Evolutionary conservation across 257 asterid species (phyloP), one percentile per base, ranked within the genome.

Genomic region (Solanum sitiens): DNA sequence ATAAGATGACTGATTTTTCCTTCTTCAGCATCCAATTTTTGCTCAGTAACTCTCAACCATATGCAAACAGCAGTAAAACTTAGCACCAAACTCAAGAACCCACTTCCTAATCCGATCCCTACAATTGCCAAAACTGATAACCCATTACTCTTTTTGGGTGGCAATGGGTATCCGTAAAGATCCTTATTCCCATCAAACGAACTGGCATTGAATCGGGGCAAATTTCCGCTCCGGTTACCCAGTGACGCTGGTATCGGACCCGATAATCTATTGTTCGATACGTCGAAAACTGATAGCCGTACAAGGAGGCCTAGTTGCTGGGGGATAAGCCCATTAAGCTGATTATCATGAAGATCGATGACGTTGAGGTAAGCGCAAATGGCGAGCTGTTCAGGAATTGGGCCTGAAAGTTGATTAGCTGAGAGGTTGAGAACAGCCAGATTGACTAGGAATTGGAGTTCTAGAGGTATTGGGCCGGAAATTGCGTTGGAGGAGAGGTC

Each of bases 61-160:
- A 95, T 45, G 82, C 99, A 97, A 53, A 97, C 99, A 6, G 95
- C 99, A 20, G 95, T 92, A 88, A 97, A 97, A 87, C 99, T 97
- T 85, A 97, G 88, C 3, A 95, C 92, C 93, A 97, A 89, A 92
- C 99, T 97, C 59, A 93, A 74, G 45, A 97, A 88, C 88, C 99
- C 99, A 84, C 98, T 97, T 11, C 98, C 98, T 33, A 97, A 92
- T 74, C 99, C 99, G 94, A 97, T 97, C 91, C 98, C 99, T 10
- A 97, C 99, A 32, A 97, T 95, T 18, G 94, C 92, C 87, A 92
- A 13, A 10, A 97, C 87, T 23, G 97, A 93, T 13, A 97, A 89
- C 84, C 98, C 98, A 47, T 70, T 93, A 35, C 89, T 93, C 86
- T 89, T 95, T 96, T 92, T 91, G 35, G 97, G 94, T 79, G 96